These are phyloP conservation scores for Mycena belliarum DNA, from an alignment of 768 basidiomycete genomes.

Conservation along the genomic window DNA sequence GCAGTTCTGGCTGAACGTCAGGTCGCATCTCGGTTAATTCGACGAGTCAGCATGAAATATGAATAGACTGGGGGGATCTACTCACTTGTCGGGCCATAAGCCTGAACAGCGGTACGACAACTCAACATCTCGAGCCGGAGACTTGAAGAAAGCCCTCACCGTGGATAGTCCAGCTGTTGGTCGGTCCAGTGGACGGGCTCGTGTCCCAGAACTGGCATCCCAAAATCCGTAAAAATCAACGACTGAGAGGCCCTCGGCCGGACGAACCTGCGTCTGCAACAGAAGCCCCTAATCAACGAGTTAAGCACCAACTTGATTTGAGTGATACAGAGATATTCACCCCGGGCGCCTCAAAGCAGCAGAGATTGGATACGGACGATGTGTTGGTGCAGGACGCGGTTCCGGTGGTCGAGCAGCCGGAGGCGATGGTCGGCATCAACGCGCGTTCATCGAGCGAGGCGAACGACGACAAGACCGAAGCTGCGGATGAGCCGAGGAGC, in stretches of 20 bases:
- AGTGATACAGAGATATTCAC: not conserved
- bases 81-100: constrained; percentile 55
- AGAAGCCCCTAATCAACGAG: constrained; percentile 34
- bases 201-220: constrained; percentile 52
- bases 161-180: constrained; percentile 53
- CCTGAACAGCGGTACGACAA: constrained; percentile 34
- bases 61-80: not conserved
- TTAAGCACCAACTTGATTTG: not conserved
- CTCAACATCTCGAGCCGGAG: not conserved
- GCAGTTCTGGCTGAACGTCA: constrained; percentile 40
- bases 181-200: constrained; percentile 44
- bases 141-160: not conserved
- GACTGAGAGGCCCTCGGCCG: not conserved
- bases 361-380: constrained; percentile 24
- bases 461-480: not conserved
- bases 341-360: constrained; percentile 52
- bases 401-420: constrained; percentile 16
- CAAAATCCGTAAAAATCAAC: not conserved
- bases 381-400: constrained; percentile 13
- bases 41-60: constrained; percentile 32
- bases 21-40: constrained; percentile 41
- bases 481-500: constrained; percentile 3
- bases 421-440: constrained; percentile 8
- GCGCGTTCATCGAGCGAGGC: constrained; percentile 1
- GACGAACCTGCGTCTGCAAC: constrained; percentile 37